Evolutionary conservation across 2,329 filamentous ascomycete genomes (phyloP).

Genomic region (Fusarium sp.): DNA sequence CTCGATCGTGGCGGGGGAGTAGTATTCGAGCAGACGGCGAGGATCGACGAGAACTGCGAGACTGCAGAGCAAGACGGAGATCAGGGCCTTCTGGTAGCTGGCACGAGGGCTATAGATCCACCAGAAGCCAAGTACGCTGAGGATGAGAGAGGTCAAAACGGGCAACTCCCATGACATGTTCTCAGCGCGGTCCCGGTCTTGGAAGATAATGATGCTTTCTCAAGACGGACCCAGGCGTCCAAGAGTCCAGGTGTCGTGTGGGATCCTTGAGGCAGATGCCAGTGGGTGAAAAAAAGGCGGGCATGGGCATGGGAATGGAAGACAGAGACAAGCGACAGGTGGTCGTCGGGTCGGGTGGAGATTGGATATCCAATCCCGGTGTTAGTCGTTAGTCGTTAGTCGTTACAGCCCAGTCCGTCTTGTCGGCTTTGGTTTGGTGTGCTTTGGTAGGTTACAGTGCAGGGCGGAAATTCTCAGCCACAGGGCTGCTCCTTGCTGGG

Average conservation of each 20-base stretch:
- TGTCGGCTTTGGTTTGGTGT: no score
- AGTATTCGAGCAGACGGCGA: slow-evolving; percentile 51
- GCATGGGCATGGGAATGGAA: slow-evolving; percentile 41
- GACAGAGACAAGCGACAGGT: slow-evolving; percentile 30
- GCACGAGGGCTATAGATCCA: slow-evolving; percentile 55
- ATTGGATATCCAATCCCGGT: slow-evolving; percentile 13
- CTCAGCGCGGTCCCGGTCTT: slow-evolving; percentile 53
- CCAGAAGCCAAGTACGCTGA: slow-evolving; percentile 57
- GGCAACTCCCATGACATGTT: slow-evolving; percentile 62
- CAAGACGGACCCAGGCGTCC: slow-evolving; percentile 44
- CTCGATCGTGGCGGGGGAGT: slow-evolving; percentile 50
- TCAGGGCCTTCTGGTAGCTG: slow-evolving; percentile 52
- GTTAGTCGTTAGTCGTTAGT: slow-evolving; percentile 17
- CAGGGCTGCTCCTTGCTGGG: slow-evolving; percentile 12
- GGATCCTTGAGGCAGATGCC: slow-evolving; percentile 45
- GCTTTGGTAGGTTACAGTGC: not conserved
- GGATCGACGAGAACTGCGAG: slow-evolving; percentile 54
- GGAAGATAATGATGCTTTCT: slow-evolving; percentile 41
- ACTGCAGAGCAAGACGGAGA: slow-evolving; percentile 53
- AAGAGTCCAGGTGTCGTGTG: slow-evolving; percentile 42
- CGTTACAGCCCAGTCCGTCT: no score
- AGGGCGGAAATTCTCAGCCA: slow-evolving; percentile 26
- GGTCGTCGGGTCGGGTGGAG: slow-evolving; percentile 26
- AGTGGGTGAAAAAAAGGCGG: slow-evolving; percentile 48
- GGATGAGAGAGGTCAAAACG: slow-evolving; percentile 58